These are phyloP conservation scores for Sugiyamaella paludigena DNA, from an alignment of 1,139 yeast species.

Conservation along the genomic window DNA sequence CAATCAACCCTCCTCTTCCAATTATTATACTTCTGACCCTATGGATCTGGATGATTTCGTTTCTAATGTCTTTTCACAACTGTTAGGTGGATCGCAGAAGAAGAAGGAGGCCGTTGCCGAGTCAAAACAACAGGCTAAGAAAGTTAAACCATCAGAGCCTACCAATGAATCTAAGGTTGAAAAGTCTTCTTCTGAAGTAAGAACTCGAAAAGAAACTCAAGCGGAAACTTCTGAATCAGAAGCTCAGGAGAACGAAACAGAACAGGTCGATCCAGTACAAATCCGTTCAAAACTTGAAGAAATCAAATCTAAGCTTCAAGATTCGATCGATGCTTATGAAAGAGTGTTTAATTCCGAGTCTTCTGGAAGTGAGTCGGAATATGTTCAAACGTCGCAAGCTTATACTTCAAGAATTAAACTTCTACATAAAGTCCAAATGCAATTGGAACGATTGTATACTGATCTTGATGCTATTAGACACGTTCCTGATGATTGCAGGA, in stretches of 20 bases:
- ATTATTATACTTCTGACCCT: slow-evolving; percentile 2
- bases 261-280: background rate
- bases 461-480: slow-evolving; percentile 23
- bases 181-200: background rate
- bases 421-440: slow-evolving; percentile 27
- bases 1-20: too few species aligned
- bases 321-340: slow-evolving; percentile 25
- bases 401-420: slow-evolving; percentile 28
- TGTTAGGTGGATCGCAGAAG: slow-evolving; percentile 2
- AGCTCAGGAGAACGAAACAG: background rate
- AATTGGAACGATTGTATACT: slow-evolving; percentile 27
- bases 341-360: slow-evolving; percentile 22
- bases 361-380: slow-evolving; percentile 19
- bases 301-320: slow-evolving; percentile 23
- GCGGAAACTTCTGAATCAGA: slow-evolving; percentile 1
- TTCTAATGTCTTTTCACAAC: slow-evolving; percentile 9
- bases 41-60: slow-evolving; percentile 15
- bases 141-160: background rate
- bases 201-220: slow-evolving; percentile 1
- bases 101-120: background rate
- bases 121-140: background rate
- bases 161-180: background rate
- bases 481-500: slow-evolving; percentile 18
- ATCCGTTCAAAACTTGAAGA: slow-evolving; percentile 8
- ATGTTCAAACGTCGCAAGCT: slow-evolving; percentile 15